These are phyloP conservation scores for Lipomyces oligophaga DNA, from an alignment of 805 yeast genomes.

Conservation along the genomic window DNA sequence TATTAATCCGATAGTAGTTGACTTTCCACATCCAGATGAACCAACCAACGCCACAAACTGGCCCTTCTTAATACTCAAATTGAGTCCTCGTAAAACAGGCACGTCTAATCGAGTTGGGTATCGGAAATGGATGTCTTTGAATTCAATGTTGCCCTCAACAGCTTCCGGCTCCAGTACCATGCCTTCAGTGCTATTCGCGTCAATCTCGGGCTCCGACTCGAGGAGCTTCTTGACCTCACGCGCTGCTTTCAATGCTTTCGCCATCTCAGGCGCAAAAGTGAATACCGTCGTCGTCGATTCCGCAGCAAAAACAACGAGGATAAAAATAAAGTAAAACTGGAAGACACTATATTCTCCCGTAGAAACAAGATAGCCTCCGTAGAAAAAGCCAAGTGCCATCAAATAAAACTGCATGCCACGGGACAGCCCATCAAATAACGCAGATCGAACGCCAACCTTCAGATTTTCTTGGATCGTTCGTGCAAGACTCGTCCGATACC, in stretches of 20 bases:
- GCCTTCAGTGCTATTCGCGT: constrained; percentile 37
- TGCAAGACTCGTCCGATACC: constrained; percentile 31
- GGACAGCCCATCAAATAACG: constrained; percentile 38
- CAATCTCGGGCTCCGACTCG: constrained; percentile 38
- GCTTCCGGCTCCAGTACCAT: constrained; percentile 26
- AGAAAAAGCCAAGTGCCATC: constrained; percentile 44
- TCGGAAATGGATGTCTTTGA: constrained; percentile 40
- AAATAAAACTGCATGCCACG: constrained; percentile 43
- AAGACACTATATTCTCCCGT: constrained; percentile 34
- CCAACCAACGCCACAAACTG: constrained; percentile 86
- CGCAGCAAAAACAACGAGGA: constrained; percentile 42
- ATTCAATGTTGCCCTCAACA: constrained; percentile 50
- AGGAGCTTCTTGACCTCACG: constrained; percentile 37
- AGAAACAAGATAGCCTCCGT: constrained; percentile 40
- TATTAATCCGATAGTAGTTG: constrained; percentile 49
- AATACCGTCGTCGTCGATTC: constrained; percentile 43
- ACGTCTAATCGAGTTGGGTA: constrained; percentile 36
- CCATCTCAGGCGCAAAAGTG: constrained; percentile 45
- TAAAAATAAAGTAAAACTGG: constrained; percentile 42
- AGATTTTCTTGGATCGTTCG: constrained; percentile 37
- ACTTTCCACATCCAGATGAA: constrained; percentile 59
- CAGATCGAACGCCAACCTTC: constrained; percentile 29
- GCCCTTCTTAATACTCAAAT: constrained; percentile 58
- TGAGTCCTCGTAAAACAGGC: constrained; percentile 32
- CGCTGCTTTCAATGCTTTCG: constrained; percentile 42